These are phyloP conservation scores for Coemansia sp. DNA, from an alignment of 192 early-diverging fungal species.

Conservation along the genomic window DNA sequence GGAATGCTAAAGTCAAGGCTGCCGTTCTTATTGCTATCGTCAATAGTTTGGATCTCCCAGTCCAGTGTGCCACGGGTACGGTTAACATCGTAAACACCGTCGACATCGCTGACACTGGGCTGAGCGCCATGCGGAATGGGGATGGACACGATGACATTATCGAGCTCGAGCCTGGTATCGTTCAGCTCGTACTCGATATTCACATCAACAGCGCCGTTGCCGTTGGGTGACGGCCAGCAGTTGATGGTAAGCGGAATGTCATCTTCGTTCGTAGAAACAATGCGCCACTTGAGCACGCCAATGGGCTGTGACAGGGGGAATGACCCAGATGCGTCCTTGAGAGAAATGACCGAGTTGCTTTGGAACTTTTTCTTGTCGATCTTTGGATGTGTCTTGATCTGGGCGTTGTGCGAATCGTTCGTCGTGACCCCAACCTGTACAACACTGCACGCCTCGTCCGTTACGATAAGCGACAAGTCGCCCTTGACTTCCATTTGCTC, in stretches of 20 bases:
- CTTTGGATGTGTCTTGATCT: slow-evolving; percentile 98
- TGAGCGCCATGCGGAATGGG: slow-evolving; percentile 75
- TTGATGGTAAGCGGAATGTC: slow-evolving; percentile 82
- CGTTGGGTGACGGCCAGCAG: slow-evolving; percentile 95
- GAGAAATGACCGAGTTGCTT: slow-evolving; percentile 65
- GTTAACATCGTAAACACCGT: slow-evolving; percentile 81
- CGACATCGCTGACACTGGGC: slow-evolving; percentile 76
- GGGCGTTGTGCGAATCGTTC: slow-evolving; percentile 63
- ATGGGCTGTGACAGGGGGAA: slow-evolving; percentile 86
- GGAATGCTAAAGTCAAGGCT: slow-evolving; percentile 80
- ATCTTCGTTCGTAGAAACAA: slow-evolving; percentile 77
- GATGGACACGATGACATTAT: slow-evolving; percentile 85
- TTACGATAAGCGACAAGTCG: slow-evolving; percentile 76
- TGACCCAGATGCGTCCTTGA: slow-evolving; percentile 75
- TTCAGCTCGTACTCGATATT: slow-evolving; percentile 97
- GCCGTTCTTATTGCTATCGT: slow-evolving; percentile 71
- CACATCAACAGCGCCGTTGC: slow-evolving; percentile 84
- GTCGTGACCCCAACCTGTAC: slow-evolving; percentile 65
- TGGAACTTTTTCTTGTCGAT: slow-evolving; percentile 90
- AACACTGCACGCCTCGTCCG: slow-evolving; percentile 61
- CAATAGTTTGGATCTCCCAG: slow-evolving; percentile 82
- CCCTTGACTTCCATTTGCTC: slow-evolving; percentile 95
- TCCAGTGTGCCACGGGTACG: slow-evolving; percentile 66
- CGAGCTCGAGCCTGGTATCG: slow-evolving; percentile 70
- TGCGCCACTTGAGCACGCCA: slow-evolving; percentile 88